A percentile compares a stretch with the other conserved stretches of the same genome.
Evolutionary conservation across 2,329 filamentous ascomycete species (phyloP).

Genomic region (Orbilia javanica): DNA sequence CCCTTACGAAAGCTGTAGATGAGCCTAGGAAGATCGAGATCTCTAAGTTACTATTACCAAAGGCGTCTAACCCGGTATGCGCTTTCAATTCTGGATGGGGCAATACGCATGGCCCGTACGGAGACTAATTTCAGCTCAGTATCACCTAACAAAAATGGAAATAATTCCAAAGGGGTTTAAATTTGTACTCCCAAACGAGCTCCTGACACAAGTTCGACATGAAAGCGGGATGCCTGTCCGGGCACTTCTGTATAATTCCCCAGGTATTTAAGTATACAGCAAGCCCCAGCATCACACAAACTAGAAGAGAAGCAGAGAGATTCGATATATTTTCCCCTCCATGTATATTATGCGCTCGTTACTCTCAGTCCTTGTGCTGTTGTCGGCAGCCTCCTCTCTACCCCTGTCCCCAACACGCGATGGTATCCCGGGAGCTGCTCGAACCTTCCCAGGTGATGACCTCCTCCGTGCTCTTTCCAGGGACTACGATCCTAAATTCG

Average conservation of each 20-base stretch:
- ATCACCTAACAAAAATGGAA: slow-evolving; percentile 4
- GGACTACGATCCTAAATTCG: slow-evolving; percentile 8
- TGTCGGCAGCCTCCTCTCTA: background rate
- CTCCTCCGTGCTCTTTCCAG: slow-evolving; percentile 9
- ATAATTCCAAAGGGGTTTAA: background rate
- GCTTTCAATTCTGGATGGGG: no score
- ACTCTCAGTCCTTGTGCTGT: background rate
- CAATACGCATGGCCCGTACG: no score
- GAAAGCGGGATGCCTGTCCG: background rate
- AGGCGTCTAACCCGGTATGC: no score
- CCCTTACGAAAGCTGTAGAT: no score
- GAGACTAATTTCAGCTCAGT: slow-evolving; percentile 2
- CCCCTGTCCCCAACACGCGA: background rate
- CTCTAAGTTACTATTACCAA: no score
- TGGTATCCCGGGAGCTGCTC: background rate
- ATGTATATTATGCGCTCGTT: background rate
- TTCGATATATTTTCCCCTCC: background rate
- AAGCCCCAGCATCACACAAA: background rate
- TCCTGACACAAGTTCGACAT: background rate
- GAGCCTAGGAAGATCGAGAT: no score
- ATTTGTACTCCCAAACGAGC: background rate
- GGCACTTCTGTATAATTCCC: background rate
- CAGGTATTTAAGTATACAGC: background rate
- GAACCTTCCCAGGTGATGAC: slow-evolving; percentile 11
- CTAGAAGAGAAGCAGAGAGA: background rate